Evolutionary conservation across 768 basidiomycete genomes (phyloP).

Genomic region (Leccinum sublutescens): DNA sequence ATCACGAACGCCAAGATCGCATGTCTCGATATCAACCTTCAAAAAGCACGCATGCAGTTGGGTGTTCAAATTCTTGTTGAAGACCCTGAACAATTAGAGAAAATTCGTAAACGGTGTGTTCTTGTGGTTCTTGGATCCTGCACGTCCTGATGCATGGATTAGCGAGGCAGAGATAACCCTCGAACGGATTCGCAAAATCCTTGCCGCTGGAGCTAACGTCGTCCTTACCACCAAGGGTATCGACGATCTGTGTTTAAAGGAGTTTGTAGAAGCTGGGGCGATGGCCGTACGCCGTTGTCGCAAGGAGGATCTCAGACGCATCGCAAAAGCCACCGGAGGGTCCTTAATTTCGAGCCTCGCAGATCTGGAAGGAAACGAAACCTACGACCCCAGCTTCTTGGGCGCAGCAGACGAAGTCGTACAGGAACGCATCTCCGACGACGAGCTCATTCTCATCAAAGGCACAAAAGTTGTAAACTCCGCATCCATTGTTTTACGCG

Average conservation of each 20-base stretch:
- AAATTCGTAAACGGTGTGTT: slow-evolving; percentile 85
- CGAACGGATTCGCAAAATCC: slow-evolving; percentile 93
- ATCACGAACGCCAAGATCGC: slow-evolving; percentile 95
- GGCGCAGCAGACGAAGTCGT: slow-evolving; percentile 95
- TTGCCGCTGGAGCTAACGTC: slow-evolving; percentile 95
- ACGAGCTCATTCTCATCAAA: slow-evolving; percentile 96
- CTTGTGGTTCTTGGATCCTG: neutral
- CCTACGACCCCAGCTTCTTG: slow-evolving; percentile 87
- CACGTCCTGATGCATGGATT: slow-evolving; percentile 12
- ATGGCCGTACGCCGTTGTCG: slow-evolving; percentile 98
- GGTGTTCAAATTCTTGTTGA: slow-evolving; percentile 97
- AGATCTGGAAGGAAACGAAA: slow-evolving; percentile 97
- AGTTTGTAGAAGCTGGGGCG: slow-evolving; percentile 97
- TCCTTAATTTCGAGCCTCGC: slow-evolving; percentile 90
- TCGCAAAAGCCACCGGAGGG: slow-evolving; percentile 96
- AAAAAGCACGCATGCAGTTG: slow-evolving; percentile 95
- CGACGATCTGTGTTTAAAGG: slow-evolving; percentile 96
- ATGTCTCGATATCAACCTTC: slow-evolving; percentile 96
- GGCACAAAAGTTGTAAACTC: slow-evolving; percentile 97
- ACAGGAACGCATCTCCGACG: slow-evolving; percentile 97
- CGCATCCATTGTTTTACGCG: slow-evolving; percentile 88
- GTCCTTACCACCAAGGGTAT: slow-evolving; percentile 98
- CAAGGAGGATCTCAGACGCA: slow-evolving; percentile 96
- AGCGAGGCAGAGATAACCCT: slow-evolving; percentile 96
- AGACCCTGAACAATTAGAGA: slow-evolving; percentile 93